Base-by-base conservation (phyloP, 192 early-diverging fungal species). In the Coemansia sp. region DNA sequence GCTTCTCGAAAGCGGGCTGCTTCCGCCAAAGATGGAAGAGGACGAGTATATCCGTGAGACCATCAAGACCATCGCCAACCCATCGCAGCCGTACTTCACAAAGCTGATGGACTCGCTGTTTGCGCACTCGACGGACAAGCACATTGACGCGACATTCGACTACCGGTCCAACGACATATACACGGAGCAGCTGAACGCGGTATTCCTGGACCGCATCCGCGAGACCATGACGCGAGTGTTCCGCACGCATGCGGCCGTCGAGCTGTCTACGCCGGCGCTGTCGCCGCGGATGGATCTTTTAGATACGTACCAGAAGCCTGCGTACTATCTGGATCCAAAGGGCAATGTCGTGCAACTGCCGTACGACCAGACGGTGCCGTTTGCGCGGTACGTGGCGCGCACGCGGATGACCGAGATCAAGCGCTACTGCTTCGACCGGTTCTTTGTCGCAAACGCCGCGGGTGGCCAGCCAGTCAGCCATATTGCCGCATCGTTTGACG, bases 81-180 rank as follows among this genome's bases (percentile, higher is more conserved):
- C 90, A 43, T 91, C 94, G 68, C 90, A 93, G 35, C 86, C 90
- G 4, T 92, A 97, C 72, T 95, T 93, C 62, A 81, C 86, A 20
- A 82, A 87, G 38, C 83, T 98, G 19, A 87, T 98, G 77, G 83
- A 84, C 5, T 84, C 92, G 4, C 74, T 98, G 56, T 97, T 95
- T 67, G 83, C 84, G 0, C 91, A 90, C 61, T 74, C 83, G 11
- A 77, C 88, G 0, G 91, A 93, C 79, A 84, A 85, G 61, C 91
- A 92, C 72, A 94, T 93, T 61, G 96, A 95, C 58, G 90, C 92
- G 68, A 91, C 93, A 4, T 97, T 91, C 66, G 96, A 98, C 58
- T 93, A 87, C 68, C 87, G 87, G 33, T 75, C 87, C 0, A 76
- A 67, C 71, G 57, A 74, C 61, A 62, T 69, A 48, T 56, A 81